Base-by-base conservation (phyloP, 106 monocot genomes). In the Phalaenopsis equestris region DNA sequence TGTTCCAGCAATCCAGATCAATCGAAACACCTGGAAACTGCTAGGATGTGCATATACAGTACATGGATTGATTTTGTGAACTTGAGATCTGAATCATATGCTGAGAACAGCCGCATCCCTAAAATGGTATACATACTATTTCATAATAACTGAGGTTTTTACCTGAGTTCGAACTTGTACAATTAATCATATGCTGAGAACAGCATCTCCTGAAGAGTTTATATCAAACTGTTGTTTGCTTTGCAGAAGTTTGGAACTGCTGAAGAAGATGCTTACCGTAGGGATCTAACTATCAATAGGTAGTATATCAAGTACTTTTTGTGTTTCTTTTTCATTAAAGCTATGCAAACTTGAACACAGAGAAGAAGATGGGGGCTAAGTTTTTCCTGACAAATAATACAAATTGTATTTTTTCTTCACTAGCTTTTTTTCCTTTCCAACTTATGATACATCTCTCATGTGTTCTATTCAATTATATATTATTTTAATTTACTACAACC, bases 21-120 rank as follows among this genome's bases (percentile, higher is more conserved):
- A 38, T 99, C 99, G 41, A 99, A 99, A 79, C 99, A 99, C 81
- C 84, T 99, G 84, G 99, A 99, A 87, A 99, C 99, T 2, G 99
- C 99, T 78, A 91, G 89, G 86, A 99, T 99, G 95, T 86, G 88
- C 23, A 87, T 99, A 81, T 91, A 85, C 81, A 91, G 87, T 79
- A 91, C 67, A 12, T 91, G 95, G 92, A 91, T 99, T 41, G 99
- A 99, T 85, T 99, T 99, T 85, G 99, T 99, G 37, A 99, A 99
- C 86, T 84, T 99, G 86, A 91, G 99, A 82, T 99, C 99, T 78
- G 99, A 99, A 89, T 91, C 86, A n/a, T 99, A 99, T 84, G 89
- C 85, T 45, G 95, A 95, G 67, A 93, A 95, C 78, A 99, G 99
- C 72, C 90, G 99, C 24, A 99, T 99, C 75, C 99, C 99, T 78